Percentiles rank a stretch among this genome's conserved stretches.
Conservation (phyloP, 140 eudicot genomes). For the Oenanthe javanica region DNA sequence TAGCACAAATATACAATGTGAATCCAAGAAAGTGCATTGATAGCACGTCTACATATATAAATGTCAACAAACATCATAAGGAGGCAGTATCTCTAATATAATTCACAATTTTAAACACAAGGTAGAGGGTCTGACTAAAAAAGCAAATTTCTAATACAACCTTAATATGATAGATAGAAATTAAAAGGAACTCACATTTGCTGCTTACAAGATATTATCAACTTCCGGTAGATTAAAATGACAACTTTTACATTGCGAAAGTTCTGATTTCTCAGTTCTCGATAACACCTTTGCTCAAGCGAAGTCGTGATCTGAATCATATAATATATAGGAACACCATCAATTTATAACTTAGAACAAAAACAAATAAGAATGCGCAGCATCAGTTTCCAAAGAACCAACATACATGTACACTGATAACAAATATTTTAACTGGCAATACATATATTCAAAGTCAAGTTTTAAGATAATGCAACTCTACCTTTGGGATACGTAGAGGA, state of each 20-base stretch:
- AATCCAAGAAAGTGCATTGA: background rate
- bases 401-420: background rate
- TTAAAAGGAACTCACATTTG: slow-evolving; percentile 66
- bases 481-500: slow-evolving; percentile 63
- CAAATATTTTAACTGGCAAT: background rate
- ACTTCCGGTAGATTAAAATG: slow-evolving; percentile 68
- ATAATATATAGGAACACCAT: slow-evolving; percentile 2
- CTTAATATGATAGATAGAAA: background rate
- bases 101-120: background rate
- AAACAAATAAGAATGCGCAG: background rate
- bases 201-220: slow-evolving; percentile 58
- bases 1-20: background rate
- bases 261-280: slow-evolving; percentile 69
- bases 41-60: background rate
- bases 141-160: background rate
- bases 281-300: slow-evolving; percentile 75
- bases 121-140: background rate
- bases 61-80: background rate
- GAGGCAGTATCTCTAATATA: background rate
- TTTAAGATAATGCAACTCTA: slow-evolving; percentile 9
- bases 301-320: slow-evolving; percentile 63
- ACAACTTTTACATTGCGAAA: slow-evolving; percentile 57
- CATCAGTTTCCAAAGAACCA: background rate
- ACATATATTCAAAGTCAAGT: background rate
- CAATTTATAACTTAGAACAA: background rate